Percentiles rank a stretch among this genome's conserved stretches.
Conservation (phyloP, 2,329 filamentous ascomycete species). For the Fusarium cicatricum region DNA sequence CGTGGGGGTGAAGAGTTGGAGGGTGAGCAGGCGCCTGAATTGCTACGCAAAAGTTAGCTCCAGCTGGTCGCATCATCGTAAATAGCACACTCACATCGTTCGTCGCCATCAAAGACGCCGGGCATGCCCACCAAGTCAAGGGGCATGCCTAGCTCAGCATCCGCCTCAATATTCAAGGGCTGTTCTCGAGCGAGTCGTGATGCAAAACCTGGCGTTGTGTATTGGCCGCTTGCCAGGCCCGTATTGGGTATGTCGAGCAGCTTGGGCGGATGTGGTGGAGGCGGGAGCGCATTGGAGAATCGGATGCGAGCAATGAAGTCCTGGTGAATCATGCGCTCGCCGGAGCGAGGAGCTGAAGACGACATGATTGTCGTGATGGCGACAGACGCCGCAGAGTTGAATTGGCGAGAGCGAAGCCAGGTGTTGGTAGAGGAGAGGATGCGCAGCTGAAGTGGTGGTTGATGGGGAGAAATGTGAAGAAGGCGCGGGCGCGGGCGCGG, state of each 20-base stretch:
- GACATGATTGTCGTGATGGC: slow-evolving; percentile 31
- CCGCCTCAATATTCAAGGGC: slow-evolving; percentile 93
- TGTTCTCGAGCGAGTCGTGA: slow-evolving; percentile 90
- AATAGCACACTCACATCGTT: slow-evolving; percentile 72
- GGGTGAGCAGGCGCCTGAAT: slow-evolving; percentile 80
- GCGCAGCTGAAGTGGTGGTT: slow-evolving; percentile 15
- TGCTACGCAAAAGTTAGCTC: slow-evolving; percentile 58
- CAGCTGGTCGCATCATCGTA: not conserved
- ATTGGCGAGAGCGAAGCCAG: slow-evolving; percentile 7
- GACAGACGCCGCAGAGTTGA: slow-evolving; percentile 11
- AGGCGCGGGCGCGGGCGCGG: slow-evolving; percentile 36
- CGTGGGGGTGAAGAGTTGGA: slow-evolving; percentile 80
- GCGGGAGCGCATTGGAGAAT: slow-evolving; percentile 94
- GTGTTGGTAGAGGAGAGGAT: not conserved
- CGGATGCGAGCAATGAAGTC: slow-evolving; percentile 97
- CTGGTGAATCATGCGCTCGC: slow-evolving; percentile 77
- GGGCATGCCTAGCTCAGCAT: slow-evolving; percentile 98
- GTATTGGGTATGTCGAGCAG: slow-evolving; percentile 96
- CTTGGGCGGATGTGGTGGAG: slow-evolving; percentile 93
- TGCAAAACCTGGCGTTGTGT: slow-evolving; percentile 89
- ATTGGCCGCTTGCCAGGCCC: slow-evolving; percentile 84
- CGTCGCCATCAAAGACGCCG: slow-evolving; percentile 92
- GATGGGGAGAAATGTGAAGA: slow-evolving; percentile 12
- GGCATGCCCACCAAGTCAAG: slow-evolving; percentile 95
- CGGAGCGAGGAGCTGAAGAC: slow-evolving; percentile 47